Evolutionary conservation across 2,329 filamentous ascomycete species (phyloP).

Genomic region (Bipolaris sorokiniana): DNA sequence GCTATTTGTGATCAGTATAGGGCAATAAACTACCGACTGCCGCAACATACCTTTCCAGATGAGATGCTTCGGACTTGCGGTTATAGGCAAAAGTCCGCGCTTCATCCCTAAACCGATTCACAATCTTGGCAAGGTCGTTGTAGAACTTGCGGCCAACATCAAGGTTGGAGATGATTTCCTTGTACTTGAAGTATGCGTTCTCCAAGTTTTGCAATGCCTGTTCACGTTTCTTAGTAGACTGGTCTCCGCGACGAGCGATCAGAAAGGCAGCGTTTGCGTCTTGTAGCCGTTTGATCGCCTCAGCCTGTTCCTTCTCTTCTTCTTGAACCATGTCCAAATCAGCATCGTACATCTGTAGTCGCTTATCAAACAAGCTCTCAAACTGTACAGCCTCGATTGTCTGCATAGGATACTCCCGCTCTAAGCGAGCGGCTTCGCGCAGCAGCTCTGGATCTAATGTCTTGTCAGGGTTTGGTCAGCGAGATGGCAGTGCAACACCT

Average conservation of each 20-base stretch:
- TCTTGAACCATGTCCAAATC: conserved; percentile 74
- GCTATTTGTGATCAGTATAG: conserved; percentile 40
- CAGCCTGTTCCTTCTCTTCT: conserved; percentile 78
- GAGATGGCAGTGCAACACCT: conserved; percentile 34
- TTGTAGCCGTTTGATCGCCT: conserved; percentile 70
- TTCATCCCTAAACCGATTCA: conserved; percentile 82
- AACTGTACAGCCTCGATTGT: conserved; percentile 88
- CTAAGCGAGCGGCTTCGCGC: conserved; percentile 80
- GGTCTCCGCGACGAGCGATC: conserved; percentile 70
- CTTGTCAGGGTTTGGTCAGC: conserved; percentile 31
- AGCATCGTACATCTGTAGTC: conserved; percentile 79
- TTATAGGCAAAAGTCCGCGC: conserved; percentile 79
- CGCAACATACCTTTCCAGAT: conserved; percentile 71
- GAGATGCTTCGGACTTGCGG: conserved; percentile 78
- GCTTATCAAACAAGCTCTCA: conserved; percentile 84
- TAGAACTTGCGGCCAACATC: conserved; percentile 95
- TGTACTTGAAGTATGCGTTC: conserved; percentile 93
- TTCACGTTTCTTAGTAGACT: conserved; percentile 75
- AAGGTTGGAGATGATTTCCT: conserved; percentile 90
- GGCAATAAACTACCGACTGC: not conserved
- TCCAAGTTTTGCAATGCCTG: conserved; percentile 85
- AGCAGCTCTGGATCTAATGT: conserved; percentile 73
- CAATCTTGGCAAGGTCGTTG: conserved; percentile 90
- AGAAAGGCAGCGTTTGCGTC: conserved; percentile 81
- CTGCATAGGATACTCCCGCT: conserved; percentile 84